Conservation (phyloP, 1,139 yeast species). For the Debaryomyces psychrophilus region DNA sequence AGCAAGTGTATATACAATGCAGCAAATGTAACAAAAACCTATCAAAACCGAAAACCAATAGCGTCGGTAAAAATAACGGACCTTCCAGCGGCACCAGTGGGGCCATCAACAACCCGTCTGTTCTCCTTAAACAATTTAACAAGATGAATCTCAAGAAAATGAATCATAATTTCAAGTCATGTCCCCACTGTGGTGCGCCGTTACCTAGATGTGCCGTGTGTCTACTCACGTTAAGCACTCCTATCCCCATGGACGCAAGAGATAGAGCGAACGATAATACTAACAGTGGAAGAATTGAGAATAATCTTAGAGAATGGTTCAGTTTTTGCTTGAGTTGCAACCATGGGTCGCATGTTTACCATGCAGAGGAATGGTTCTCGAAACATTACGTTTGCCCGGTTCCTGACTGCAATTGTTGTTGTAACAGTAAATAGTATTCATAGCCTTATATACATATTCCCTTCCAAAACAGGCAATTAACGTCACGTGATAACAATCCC, state of each 20-base stretch:
- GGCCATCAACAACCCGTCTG: conserved; percentile 26
- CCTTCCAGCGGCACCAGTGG: conserved; percentile 8
- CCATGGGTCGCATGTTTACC: conserved; percentile 93
- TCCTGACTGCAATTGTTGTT: conserved; percentile 86
- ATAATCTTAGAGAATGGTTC: conserved; percentile 70
- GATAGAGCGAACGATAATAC: conserved; percentile 22
- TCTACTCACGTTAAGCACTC: conserved; percentile 76
- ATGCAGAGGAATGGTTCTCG: conserved; percentile 94
- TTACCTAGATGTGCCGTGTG: conserved; percentile 92
- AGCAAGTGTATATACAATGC: conserved; percentile 83
- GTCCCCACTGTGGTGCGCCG: conserved; percentile 89
- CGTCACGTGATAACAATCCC: conserved; percentile 3
- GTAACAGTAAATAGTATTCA: conserved; percentile 52
- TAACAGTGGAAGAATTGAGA: conserved; percentile 28
- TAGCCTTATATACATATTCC: neutral
- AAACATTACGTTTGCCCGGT: conserved; percentile 90
- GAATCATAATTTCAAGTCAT: conserved; percentile 41
- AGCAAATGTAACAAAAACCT: conserved; percentile 76
- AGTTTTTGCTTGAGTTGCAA: conserved; percentile 89
- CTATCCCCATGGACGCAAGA: conserved; percentile 48
- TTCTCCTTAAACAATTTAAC: conserved; percentile 43
- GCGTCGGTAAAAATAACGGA: conserved; percentile 11
- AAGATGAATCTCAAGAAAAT: conserved; percentile 27
- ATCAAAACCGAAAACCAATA: conserved; percentile 33
- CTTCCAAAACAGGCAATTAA: conserved; percentile 1